Evolutionary conservation across 257 asterid species (phyloP).

Genomic region (Plantago major): DNA sequence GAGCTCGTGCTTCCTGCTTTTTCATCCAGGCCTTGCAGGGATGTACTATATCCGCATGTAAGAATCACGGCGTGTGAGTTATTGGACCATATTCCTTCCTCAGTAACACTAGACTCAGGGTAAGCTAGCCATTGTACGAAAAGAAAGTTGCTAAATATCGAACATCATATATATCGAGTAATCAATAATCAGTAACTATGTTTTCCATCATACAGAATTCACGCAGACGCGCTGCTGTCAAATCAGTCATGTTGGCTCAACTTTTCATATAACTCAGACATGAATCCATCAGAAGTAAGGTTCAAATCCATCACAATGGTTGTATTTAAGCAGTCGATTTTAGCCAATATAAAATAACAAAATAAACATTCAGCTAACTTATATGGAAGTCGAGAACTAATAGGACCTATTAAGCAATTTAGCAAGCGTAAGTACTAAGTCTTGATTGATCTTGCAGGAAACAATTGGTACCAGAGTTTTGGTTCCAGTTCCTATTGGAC

Average conservation of each 20-base stretch:
- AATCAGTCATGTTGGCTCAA: slow-evolving; percentile 49
- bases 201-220: slow-evolving; percentile 24
- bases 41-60: slow-evolving; percentile 38
- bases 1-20: slow-evolving; percentile 32
- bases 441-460: slow-evolving; percentile 30
- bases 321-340: too few relatives aligned
- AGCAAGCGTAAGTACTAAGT: background rate
- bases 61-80: slow-evolving; percentile 46
- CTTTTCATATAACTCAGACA: slow-evolving; percentile 30
- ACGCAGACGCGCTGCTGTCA: slow-evolving; percentile 37
- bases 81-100: slow-evolving; percentile 36
- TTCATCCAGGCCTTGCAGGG: slow-evolving; percentile 44
- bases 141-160: background rate
- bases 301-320: background rate
- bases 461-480: slow-evolving; percentile 41
- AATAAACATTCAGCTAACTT: too few relatives aligned
- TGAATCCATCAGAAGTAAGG: slow-evolving; percentile 35
- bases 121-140: slow-evolving; percentile 4
- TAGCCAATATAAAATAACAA: too few relatives aligned
- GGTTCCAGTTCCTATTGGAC: slow-evolving; percentile 37
- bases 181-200: background rate
- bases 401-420: too few relatives aligned
- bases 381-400: too few relatives aligned
- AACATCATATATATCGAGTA: too few relatives aligned
- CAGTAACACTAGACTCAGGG: slow-evolving; percentile 43